Conservation (phyloP, 164 flowering plant genomes). For the Vitis labrusca region DNA sequence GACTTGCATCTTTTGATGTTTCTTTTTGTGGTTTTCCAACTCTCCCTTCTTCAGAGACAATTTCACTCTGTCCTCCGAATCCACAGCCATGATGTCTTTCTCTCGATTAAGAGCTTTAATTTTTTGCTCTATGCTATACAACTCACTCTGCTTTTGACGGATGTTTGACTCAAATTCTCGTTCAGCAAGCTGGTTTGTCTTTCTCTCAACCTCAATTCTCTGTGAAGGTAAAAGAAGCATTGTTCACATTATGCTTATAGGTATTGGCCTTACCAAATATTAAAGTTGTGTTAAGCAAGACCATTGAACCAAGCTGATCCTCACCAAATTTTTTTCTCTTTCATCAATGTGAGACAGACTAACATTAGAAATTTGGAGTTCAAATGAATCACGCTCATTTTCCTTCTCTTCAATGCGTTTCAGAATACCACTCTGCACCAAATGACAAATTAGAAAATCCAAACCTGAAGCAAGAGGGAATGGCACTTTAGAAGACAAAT, state of each 20-base stretch:
- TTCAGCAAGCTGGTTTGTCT: constrained; percentile 57
- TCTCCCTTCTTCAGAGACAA: constrained; percentile 67
- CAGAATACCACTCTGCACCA: constrained; percentile 50
- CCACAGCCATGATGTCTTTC: constrained; percentile 66
- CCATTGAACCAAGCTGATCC: constrained; percentile 1
- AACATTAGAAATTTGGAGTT: constrained; percentile 55
- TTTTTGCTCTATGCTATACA: constrained; percentile 50
- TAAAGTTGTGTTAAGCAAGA: constrained; percentile 8
- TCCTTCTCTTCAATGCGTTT: constrained; percentile 62
- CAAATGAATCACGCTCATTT: constrained; percentile 57
- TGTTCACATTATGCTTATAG: background rate
- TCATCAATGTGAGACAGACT: constrained; percentile 70
- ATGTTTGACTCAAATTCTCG: constrained; percentile 66
- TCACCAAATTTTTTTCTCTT: constrained; percentile 75
- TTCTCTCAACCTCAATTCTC: constrained; percentile 73
- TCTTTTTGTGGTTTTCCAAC: constrained; percentile 66
- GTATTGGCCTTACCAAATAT: background rate
- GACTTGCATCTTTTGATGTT: constrained; percentile 73
- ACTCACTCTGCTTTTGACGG: constrained; percentile 46
- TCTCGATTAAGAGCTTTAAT: constrained; percentile 58
- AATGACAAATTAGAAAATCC: constrained; percentile 9
- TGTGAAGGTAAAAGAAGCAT: constrained; percentile 27
- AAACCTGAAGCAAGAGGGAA: background rate
- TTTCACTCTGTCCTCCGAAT: constrained; percentile 78
- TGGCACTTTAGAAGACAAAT: background rate